Evolutionary conservation across 2,329 filamentous ascomycete genomes (phyloP), one percentile per base, ranked within the genome.

Genomic region (Scytalidium sp.): DNA sequence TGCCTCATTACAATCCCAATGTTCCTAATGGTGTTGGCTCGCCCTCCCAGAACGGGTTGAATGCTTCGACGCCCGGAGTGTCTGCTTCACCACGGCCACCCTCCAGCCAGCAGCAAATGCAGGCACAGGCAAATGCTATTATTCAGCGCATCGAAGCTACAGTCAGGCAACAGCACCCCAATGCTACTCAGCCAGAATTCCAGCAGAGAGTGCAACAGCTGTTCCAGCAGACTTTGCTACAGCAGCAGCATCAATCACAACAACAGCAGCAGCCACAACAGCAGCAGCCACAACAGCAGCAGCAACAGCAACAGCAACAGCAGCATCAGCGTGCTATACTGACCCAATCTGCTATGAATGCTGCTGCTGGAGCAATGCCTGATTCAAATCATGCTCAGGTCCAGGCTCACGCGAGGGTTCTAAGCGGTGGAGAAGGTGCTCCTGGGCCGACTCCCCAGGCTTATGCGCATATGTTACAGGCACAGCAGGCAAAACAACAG

Each of bases 381-480:
- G 17, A 36, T 36, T n/a, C 5, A 15, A n/a, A 10, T 5, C 32
- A 36, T 15, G 44, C 8, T 6, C 13, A 10, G 23, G 29, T n/a
- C 10, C 39, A 42, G 11, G 21, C 39, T 3, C 22, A 22, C 11
- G 45, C 15, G 46, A 45, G 21, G 22, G 49, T 56, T 40, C 53
- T 57, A 9, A 45, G 36, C 20, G 57, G 58, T 17, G 70, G 75
- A 61, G 72, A 74, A 51, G 70, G 69, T 22, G 67, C 71, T 47
- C 64, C 64, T 10, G 75, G 77, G 55, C 63, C 73, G 19, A 67
- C 71, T 47, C 64, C 64, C 10, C 75, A 78, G 55, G 63, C 73
- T 19, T 79, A 75, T 57, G 75, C 76, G 29, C 75, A 75, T n/a
- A 72, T 77, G 67, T 71, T 79, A 67, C 70, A 75, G 39, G 73